Evolutionary conservation across 495 filamentous ascomycete species (phyloP), one percentile per base, ranked within the genome.

Genomic region (Aspergillus steynii): DNA sequence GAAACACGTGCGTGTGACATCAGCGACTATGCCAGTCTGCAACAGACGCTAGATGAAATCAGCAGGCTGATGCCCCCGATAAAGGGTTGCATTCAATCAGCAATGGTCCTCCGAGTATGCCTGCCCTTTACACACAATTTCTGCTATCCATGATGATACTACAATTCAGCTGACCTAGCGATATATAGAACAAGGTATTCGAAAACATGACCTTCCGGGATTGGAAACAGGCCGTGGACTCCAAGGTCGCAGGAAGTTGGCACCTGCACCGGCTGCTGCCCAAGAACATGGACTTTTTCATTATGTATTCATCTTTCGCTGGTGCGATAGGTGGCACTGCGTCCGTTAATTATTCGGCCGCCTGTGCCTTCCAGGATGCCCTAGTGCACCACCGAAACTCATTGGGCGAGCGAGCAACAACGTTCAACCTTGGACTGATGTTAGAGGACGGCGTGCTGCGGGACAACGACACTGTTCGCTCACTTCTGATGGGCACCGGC

Each of bases 201-300:
- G 69, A 79, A 12, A 69, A 74, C 25, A 83, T 84, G 77, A 68
- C 73, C 0, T 59, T 67, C 37, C 60, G 73, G 0, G 63, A 74
- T 26, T 79, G 75, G 68, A 64, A 65, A 1, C 62, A 56, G 0
- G 66, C 72, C 0, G 55, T 79, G 1, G 53, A 52, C 1, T 77
- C 81, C 45, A 83, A 83, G 61, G 75, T 77, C 2, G 53, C 68
- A 4, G 81, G 80, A 5, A 71, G 75, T 37, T 74, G 73, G 74
- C 76, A 78, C 64, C 69, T 79, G 32, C 71, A 78, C 63, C 53
- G 66, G 12, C 62, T 61, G 0, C 45, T 50, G 15, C 58, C 53
- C 0, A 25, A 55, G 2, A 60, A 67, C 9, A 54, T 80, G 10
- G 78, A 82, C 61, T 84, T 83, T 68, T 83, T 83, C 69, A 59